Evolutionary conservation across 2,329 filamentous ascomycete genomes (phyloP), one percentile per base, ranked within the genome.

Genomic region (Paraphaeosphaeria sporulosa): DNA sequence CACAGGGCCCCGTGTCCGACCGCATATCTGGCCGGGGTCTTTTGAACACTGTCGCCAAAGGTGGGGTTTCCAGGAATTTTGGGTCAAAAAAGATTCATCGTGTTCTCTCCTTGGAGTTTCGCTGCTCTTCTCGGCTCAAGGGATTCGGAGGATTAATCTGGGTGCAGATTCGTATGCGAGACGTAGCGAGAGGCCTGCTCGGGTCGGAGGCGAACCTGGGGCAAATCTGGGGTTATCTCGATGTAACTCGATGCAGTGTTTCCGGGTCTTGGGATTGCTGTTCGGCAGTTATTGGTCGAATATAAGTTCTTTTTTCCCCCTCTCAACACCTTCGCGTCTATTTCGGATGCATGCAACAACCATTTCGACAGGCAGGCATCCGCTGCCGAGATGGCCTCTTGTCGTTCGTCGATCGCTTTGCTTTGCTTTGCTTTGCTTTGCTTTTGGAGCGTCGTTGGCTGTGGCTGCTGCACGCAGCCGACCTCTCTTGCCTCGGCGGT

Each of bases 11-110:
- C 71, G 68, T 66, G 62, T 64, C 68, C 66, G 67, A 68, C 67
- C 67, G 66, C 69, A 71, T 61, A 62, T 72, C 66, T 64, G 65
- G 66, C 58, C 59, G 68, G 66, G 68, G 61, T 72, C 67, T 57
- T 27, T 64, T 34, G 67, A 65, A 59, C 62, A 58, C 54, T 59
- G 64, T 59, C 71, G 63, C 68, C 66, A 65, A 71, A 66, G 63
- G 62, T 58, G 64, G 62, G 63, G 64, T 67, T 66, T 58, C 64
- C 66, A 64, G 61, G 62, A 61, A 63, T 61, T 52, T 61, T 64
- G 55, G 62, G 59, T 64, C 61, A 71, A 67, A 66, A 69, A 50
- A 62, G 57, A 60, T 58, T 60, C 40, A 13, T 63, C 47, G 59
- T 57, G 58, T 54, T 55, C 50, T 56, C n/a, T 44, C 40, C 53